Percentiles rank a stretch among this genome's conserved stretches.
Conservation (phyloP, 805 yeast genomes). For the Saccharomyces paradoxus region DNA sequence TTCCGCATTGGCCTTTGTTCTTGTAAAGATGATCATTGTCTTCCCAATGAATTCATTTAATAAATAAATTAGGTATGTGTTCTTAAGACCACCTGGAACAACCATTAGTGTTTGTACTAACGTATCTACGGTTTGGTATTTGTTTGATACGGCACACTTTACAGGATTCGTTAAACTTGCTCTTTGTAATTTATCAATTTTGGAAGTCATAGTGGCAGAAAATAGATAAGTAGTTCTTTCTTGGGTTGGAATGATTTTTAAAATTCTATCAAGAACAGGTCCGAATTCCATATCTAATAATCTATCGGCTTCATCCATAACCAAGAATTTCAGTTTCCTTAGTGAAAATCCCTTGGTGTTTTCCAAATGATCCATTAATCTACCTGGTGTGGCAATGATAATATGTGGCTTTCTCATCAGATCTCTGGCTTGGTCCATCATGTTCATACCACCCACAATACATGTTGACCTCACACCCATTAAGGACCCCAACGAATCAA, state of each 20-base stretch:
- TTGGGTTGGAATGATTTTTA: slow-evolving; percentile 74
- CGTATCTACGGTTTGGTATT: slow-evolving; percentile 92
- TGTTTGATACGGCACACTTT: slow-evolving; percentile 78
- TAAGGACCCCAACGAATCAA: slow-evolving; percentile 81
- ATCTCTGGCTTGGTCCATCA: slow-evolving; percentile 95
- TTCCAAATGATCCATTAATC: slow-evolving; percentile 88
- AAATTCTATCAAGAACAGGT: slow-evolving; percentile 80
- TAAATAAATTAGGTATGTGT: slow-evolving; percentile 75
- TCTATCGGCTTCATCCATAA: slow-evolving; percentile 96
- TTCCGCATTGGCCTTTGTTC: slow-evolving; percentile 94
- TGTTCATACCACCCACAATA: slow-evolving; percentile 95
- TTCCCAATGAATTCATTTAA: slow-evolving; percentile 80
- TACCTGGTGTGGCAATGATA: slow-evolving; percentile 91
- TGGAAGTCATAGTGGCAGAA: slow-evolving; percentile 95
- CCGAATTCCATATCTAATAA: slow-evolving; percentile 94
- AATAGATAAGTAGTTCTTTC: slow-evolving; percentile 75
- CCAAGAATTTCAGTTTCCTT: slow-evolving; percentile 68
- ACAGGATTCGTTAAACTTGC: slow-evolving; percentile 88
- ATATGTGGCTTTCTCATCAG: slow-evolving; percentile 90
- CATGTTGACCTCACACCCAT: slow-evolving; percentile 91
- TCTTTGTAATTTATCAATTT: slow-evolving; percentile 88
- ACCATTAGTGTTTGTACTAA: slow-evolving; percentile 81
- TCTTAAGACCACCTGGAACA: slow-evolving; percentile 86
- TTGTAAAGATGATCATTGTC: slow-evolving; percentile 78
- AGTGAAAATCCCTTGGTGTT: slow-evolving; percentile 84